phyloP scores from a whole-genome alignment of 2,329 filamentous ascomycete species.

The Alternaria novae-zelandiae region DNA sequence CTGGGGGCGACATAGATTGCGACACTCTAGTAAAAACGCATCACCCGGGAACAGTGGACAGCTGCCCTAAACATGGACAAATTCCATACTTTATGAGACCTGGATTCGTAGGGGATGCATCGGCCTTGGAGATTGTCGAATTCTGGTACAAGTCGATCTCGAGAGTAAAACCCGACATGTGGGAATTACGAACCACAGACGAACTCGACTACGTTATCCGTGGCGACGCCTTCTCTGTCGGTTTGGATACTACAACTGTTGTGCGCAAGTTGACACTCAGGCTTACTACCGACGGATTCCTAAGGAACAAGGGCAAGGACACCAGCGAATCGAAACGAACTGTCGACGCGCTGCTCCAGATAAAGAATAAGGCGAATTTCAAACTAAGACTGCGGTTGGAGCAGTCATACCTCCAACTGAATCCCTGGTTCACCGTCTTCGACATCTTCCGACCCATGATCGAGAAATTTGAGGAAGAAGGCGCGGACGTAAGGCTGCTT shows the following conservation, averaged over 20 bases:
- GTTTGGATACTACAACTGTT: not conserved
- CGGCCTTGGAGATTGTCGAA: not conserved
- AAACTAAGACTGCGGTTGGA: not conserved
- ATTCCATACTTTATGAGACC: not conserved
- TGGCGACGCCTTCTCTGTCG: not conserved
- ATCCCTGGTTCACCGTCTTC: not conserved
- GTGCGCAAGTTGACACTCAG: not conserved
- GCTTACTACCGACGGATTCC: not conserved
- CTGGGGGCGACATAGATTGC: not conserved
- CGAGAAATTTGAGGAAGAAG: not conserved
- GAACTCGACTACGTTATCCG: not conserved
- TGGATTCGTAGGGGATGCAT: not conserved
- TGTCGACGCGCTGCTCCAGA: not conserved
- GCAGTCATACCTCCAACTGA: not conserved
- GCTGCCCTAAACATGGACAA: not conserved
- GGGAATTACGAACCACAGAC: not conserved
- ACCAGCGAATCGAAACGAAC: not conserved
- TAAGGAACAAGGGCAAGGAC: not conserved
- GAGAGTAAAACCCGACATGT: not conserved
- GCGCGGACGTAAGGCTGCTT: not conserved
- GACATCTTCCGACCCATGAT: not conserved
- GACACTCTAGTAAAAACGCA: not conserved
- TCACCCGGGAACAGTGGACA: not conserved
- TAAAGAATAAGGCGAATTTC: not conserved
- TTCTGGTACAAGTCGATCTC: not conserved